phyloP scores from a whole-genome alignment of 1,139 yeast species.

The Citeromyces hawaiiensis region DNA sequence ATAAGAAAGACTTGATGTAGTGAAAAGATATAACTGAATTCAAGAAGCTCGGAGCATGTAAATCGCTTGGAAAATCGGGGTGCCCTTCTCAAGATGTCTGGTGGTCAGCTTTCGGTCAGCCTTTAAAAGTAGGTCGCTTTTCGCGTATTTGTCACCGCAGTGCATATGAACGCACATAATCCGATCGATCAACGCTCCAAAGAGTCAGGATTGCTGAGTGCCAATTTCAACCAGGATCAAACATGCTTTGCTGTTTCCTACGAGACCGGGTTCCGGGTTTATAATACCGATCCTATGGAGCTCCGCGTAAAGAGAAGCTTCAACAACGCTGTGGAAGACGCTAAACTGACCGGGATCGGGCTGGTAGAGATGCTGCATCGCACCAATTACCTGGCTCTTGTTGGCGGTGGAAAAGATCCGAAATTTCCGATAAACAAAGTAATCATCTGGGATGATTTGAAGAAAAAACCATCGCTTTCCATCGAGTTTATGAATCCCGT shows the following conservation, averaged over 20 bases:
- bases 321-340: slow-evolving; percentile 5
- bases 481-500: slow-evolving; percentile 70
- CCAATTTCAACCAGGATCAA: slow-evolving; percentile 77
- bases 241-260: slow-evolving; percentile 82
- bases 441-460: slow-evolving; percentile 85
- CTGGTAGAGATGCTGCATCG: slow-evolving; percentile 73
- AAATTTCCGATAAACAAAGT: slow-evolving; percentile 64
- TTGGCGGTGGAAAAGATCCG: slow-evolving; percentile 81
- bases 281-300: slow-evolving; percentile 78
- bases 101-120: no score
- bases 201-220: slow-evolving; percentile 35
- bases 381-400: slow-evolving; percentile 78
- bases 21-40: no score
- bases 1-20: no score
- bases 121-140: background rate
- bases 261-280: slow-evolving; percentile 76
- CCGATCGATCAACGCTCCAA: slow-evolving; percentile 15
- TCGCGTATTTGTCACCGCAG: background rate
- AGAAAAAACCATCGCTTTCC: slow-evolving; percentile 59
- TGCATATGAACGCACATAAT: slow-evolving; percentile 25
- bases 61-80: no score
- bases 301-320: slow-evolving; percentile 59
- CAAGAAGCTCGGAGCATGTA: no score
- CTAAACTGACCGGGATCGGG: slow-evolving; percentile 45
- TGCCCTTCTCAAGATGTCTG: no score